Evolutionary conservation across 2,329 filamentous ascomycete genomes (phyloP).

Genomic region (Diaporthe longicolla): DNA sequence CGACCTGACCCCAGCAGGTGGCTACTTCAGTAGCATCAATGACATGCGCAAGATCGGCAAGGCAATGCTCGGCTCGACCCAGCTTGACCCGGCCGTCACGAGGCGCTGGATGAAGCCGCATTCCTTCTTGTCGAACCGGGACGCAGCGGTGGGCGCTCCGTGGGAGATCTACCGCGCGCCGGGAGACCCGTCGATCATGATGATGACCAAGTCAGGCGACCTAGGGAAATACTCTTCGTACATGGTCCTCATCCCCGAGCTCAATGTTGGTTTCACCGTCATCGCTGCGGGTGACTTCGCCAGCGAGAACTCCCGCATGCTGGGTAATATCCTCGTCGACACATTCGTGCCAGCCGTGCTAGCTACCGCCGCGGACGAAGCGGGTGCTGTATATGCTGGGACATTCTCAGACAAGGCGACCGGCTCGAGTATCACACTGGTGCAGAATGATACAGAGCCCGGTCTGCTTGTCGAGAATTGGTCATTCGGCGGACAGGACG

Average conservation of each 20-base stretch:
- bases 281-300: conserved; percentile 47
- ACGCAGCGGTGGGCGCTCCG: conserved; percentile 57
- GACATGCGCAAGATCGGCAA: conserved; percentile 60
- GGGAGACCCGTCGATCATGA: conserved; percentile 20
- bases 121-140: conserved; percentile 54
- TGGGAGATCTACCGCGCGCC: conserved; percentile 50
- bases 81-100: conserved; percentile 54
- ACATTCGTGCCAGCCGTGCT: conserved; percentile 50
- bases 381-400: conserved; percentile 48
- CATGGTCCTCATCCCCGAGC: conserved; percentile 53
- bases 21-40: conserved; percentile 59
- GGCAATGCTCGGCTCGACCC: conserved; percentile 56
- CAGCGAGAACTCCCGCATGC: conserved; percentile 47
- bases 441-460: conserved; percentile 48
- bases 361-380: conserved; percentile 49
- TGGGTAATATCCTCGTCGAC: conserved; percentile 50
- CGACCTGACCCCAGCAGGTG: conserved; percentile 51
- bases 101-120: conserved; percentile 61
- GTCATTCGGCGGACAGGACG: conserved; percentile 53
- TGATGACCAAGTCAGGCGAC: conserved; percentile 50
- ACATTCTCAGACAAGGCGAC: conserved; percentile 45
- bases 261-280: conserved; percentile 53
- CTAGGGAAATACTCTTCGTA: conserved; percentile 53
- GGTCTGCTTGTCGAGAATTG: conserved; percentile 50
- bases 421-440: conserved; percentile 50